Conservation (phyloP, 2,329 filamentous ascomycete genomes). For the Sarocladium kiliense region DNA sequence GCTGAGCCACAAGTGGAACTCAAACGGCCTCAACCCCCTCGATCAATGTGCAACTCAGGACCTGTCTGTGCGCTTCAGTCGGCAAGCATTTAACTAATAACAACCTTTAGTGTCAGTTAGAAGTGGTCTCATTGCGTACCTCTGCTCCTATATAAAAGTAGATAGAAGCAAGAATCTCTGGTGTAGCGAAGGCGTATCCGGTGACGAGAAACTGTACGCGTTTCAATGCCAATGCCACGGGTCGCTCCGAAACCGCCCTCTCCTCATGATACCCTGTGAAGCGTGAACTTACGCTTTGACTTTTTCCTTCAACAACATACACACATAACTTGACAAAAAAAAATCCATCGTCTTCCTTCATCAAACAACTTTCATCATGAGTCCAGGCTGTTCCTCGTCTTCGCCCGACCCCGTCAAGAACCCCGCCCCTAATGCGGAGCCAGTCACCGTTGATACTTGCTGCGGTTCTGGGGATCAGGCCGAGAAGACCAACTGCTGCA, state of each 20-base stretch:
- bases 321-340: too few relatives aligned
- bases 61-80: not conserved
- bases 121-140: not conserved
- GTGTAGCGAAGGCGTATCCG: not conserved
- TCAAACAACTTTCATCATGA: not conserved
- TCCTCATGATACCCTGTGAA: too few relatives aligned
- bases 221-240: not conserved
- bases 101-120: too few relatives aligned
- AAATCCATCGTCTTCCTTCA: too few relatives aligned
- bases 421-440: not conserved
- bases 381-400: conserved; percentile 1
- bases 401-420: not conserved
- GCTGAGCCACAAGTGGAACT: not conserved
- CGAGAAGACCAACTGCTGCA: not conserved
- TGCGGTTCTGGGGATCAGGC: not conserved
- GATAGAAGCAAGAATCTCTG: not conserved
- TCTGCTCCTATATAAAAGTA: not conserved
- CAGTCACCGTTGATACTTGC: not conserved
- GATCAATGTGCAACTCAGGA: not conserved
- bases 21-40: too few relatives aligned
- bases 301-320: not conserved
- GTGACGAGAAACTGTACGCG: not conserved
- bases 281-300: too few relatives aligned
- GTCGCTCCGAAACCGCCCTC: not conserved
- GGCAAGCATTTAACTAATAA: not conserved